phyloP scores from a whole-genome alignment of 78 protist species.

The Ministeria vibrans region DNA sequence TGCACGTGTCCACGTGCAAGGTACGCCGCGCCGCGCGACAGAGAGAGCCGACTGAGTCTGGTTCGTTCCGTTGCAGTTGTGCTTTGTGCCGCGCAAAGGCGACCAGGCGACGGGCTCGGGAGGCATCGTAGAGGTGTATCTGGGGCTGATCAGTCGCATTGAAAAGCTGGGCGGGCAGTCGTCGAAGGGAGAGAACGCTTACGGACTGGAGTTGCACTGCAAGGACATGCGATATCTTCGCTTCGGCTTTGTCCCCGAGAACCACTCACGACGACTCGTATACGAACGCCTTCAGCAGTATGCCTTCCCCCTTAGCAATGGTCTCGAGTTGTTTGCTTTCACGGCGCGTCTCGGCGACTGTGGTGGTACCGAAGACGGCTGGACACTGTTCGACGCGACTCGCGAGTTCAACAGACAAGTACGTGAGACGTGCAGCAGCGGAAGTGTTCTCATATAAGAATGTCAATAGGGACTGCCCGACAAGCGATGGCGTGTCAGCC shows the following conservation, averaged over 20 bases:
- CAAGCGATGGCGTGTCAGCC: not conserved
- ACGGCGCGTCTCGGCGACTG: not conserved
- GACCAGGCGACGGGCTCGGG: too few species aligned
- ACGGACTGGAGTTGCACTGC: constrained; percentile 5
- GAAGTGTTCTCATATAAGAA: too few species aligned
- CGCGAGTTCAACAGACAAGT: not conserved
- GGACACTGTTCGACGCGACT: not conserved
- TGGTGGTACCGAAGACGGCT: not conserved
- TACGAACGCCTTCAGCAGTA: not conserved
- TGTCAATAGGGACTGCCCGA: not conserved
- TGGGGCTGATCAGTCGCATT: not conserved
- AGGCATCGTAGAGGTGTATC: not conserved
- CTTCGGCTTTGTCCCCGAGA: not conserved
- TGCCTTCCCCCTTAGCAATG: not conserved
- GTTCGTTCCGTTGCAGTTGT: too few species aligned
- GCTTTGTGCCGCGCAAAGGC: too few species aligned
- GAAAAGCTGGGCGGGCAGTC: constrained; percentile 11
- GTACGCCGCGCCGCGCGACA: not conserved
- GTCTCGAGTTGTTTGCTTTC: constrained; percentile 7
- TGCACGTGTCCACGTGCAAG: not conserved
- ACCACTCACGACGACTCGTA: not conserved
- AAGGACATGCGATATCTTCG: constrained; percentile 2
- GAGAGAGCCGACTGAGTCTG: too few species aligned
- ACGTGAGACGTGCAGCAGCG: too few species aligned
- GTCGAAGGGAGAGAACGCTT: not conserved